Percentiles rank a stretch among this genome's conserved stretches.
These are phyloP conservation scores for Bipolaris sorokiniana DNA, from an alignment of 2,329 filamentous ascomycete species.

Conservation along the genomic window DNA sequence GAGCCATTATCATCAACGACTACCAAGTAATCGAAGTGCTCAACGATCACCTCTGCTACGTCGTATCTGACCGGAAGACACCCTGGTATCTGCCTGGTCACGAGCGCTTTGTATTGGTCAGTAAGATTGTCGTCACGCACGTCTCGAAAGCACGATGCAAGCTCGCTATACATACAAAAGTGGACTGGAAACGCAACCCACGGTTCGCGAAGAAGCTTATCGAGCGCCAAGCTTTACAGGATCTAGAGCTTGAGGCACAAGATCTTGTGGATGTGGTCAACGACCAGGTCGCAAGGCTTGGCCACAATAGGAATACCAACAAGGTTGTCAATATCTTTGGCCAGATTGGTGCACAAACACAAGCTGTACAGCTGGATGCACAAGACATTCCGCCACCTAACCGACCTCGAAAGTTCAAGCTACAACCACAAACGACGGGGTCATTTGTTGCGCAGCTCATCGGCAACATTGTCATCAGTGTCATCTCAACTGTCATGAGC, in stretches of 20 bases:
- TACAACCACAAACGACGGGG: slow-evolving; percentile 64
- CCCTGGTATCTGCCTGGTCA: slow-evolving; percentile 87
- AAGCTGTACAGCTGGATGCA: slow-evolving; percentile 58
- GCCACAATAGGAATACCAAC: slow-evolving; percentile 74
- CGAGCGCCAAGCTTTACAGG: slow-evolving; percentile 72
- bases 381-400: slow-evolving; percentile 47
- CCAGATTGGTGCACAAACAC: slow-evolving; percentile 71
- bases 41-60: slow-evolving; percentile 67
- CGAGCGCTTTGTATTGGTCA: slow-evolving; percentile 78
- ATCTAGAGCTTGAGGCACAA: slow-evolving; percentile 73
- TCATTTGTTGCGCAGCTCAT: slow-evolving; percentile 75
- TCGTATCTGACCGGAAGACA: slow-evolving; percentile 67
- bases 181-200: slow-evolving; percentile 77
- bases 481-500: slow-evolving; percentile 76
- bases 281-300: slow-evolving; percentile 77
- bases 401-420: slow-evolving; percentile 47
- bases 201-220: slow-evolving; percentile 57
- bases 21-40: slow-evolving; percentile 80
- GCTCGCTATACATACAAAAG: slow-evolving; percentile 82
- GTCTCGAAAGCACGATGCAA: slow-evolving; percentile 91
- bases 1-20: slow-evolving; percentile 68
- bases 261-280: slow-evolving; percentile 77
- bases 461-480: slow-evolving; percentile 75
- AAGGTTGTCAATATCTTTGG: slow-evolving; percentile 82
- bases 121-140: slow-evolving; percentile 93